phyloP scores from a whole-genome alignment of 1,284 basidiomycete species.

The Meripilus lineatus region DNA sequence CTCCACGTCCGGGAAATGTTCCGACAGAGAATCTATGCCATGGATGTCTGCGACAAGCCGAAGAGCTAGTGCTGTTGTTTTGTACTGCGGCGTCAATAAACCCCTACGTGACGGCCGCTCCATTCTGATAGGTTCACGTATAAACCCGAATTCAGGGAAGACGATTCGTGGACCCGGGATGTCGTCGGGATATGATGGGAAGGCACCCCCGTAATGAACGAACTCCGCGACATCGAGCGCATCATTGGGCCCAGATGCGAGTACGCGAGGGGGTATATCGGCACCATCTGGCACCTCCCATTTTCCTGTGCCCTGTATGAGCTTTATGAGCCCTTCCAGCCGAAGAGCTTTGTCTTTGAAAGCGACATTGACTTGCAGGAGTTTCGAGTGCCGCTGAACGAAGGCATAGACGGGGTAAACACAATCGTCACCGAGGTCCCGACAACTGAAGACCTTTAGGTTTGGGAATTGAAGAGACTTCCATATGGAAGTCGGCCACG shows the following conservation, averaged over 20 bases:
- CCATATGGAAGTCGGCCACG: too few relatives aligned
- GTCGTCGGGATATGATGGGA: background rate
- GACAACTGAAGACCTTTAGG: constrained; percentile 11
- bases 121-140: constrained; percentile 7
- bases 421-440: too few relatives aligned
- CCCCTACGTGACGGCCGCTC: constrained; percentile 1
- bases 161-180: constrained; percentile 2
- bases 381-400: too few relatives aligned
- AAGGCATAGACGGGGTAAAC: constrained; percentile 12
- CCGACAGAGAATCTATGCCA: too few relatives aligned
- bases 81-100: constrained; percentile 6
- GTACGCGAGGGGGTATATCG: too few relatives aligned
- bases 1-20: too few relatives aligned
- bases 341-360: constrained; percentile 4
- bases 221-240: too few relatives aligned
- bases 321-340: constrained; percentile 12
- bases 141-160: constrained; percentile 10
- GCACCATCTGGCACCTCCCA: constrained; percentile 1
- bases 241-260: too few relatives aligned
- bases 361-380: constrained; percentile 9
- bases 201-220: too few relatives aligned
- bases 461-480: constrained; percentile 7
- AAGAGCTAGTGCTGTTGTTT: constrained; percentile 10
- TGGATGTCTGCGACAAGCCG: too few relatives aligned
- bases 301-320: constrained; percentile 12